Evolutionary conservation across 225 moss, liverwort and hornwort genomes (phyloP), one percentile per base, ranked within the genome.

Genomic region (Pleurozium schreberi): DNA sequence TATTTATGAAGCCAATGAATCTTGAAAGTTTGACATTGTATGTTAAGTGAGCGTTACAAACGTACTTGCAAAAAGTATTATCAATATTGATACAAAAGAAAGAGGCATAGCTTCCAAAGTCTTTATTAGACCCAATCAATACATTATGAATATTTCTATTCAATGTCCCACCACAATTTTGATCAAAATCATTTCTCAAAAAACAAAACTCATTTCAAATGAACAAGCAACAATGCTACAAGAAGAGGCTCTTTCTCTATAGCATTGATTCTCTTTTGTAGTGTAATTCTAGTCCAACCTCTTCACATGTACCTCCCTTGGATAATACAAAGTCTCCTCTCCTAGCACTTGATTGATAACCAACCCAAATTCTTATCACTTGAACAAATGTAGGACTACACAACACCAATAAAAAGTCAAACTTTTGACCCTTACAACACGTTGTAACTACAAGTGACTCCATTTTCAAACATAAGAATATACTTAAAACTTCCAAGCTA

Each of bases 321-420:
- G 23, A n/a, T n/a, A 78, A 55, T 16, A 16, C 4, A 18, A 6
- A 5, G 4, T 4, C 28, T 58, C 33, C 18, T 0, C 58, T 5
- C 18, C 1, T n/a, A n/a, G n/a, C n/a, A 11, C 18, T 17, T 0
- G 1, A 1, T n/a, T 10, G 16, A 15, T 1, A 78, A 57, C 2
- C 78, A 26, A 80, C 2, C 13, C 8, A 76, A 45, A 42, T 19
- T 58, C 6, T 4, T 30, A 40, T 11, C 19, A 19, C 13, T 3
- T 18, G 5, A 40, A 25, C 9, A 57, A 78, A 1, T 16, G 2
- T 17, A 34, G 2, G 42, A 59, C 30, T 59, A 3, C 28, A 18
- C 27, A 26, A 11, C n/a, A n/a, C 27, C 10, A 40, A 19, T 27
- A 59, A 10, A 58, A 40, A 4, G 27, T 28, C 0, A 6, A 80